Evolutionary conservation across 495 filamentous ascomycete species (phyloP).

Genomic region (Podospora tetraspora): DNA sequence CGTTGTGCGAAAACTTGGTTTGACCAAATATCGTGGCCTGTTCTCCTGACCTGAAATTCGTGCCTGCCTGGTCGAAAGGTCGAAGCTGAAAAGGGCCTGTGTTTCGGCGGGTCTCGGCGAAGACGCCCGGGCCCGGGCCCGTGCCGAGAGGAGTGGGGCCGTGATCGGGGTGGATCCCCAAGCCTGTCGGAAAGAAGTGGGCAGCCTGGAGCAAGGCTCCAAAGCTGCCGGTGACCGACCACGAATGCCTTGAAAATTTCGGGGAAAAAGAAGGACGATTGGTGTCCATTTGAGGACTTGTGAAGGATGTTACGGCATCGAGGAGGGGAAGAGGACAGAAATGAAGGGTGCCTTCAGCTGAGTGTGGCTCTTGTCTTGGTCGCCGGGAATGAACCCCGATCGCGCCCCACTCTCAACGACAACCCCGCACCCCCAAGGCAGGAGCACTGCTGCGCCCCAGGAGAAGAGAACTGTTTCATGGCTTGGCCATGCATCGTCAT

Average conservation of each 20-base stretch:
- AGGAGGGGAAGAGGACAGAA: not conserved
- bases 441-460: not conserved
- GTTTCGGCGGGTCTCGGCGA: not conserved
- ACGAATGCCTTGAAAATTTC: not conserved
- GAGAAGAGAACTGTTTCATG: not conserved
- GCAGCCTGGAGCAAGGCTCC: not conserved
- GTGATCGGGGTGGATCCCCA: not conserved
- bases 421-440: not conserved
- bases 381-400: not conserved
- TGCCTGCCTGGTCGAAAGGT: not conserved
- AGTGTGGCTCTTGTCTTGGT: not conserved
- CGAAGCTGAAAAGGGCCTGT: no score
- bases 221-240: not conserved
- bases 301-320: no score
- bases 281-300: no score
- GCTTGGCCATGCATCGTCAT: not conserved
- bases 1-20: not conserved
- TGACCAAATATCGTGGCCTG: no score
- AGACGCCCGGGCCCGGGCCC: not conserved
- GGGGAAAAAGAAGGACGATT: not conserved
- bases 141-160: not conserved
- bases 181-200: not conserved
- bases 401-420: not conserved
- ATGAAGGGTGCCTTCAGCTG: not conserved
- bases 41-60: no score